Percentiles rank a stretch among this genome's conserved stretches.
phyloP scores from a whole-genome alignment of 2,329 filamentous ascomycete species.

The Periglandula ipomoeae region DNA sequence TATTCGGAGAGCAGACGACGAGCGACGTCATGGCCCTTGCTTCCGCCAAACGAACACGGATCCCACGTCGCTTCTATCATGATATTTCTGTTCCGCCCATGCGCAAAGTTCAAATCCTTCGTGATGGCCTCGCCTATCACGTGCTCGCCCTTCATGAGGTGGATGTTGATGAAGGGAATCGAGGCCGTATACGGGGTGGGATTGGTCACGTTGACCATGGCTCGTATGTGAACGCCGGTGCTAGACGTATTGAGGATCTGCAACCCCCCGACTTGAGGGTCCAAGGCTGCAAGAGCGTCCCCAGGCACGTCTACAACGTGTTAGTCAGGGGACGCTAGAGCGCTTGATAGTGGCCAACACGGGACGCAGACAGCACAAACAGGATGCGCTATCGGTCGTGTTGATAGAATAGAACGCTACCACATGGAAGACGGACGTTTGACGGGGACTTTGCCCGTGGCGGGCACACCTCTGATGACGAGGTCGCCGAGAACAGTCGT shows the following conservation, averaged over 20 bases:
- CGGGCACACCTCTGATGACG: constrained; percentile 74
- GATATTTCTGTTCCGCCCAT: constrained; percentile 65
- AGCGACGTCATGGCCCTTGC: constrained; percentile 52
- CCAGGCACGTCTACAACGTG: constrained; percentile 46
- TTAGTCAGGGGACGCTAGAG: constrained; percentile 22
- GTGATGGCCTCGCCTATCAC: constrained; percentile 67
- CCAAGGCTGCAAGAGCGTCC: constrained; percentile 37
- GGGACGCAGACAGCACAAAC: constrained; percentile 11
- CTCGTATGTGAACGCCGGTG: constrained; percentile 61
- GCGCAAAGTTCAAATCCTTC: constrained; percentile 50
- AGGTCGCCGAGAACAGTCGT: constrained; percentile 74
- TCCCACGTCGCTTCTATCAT: constrained; percentile 65
- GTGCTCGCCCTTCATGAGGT: constrained; percentile 64
- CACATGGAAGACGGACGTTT: constrained; percentile 67
- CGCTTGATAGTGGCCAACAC: constrained; percentile 13
- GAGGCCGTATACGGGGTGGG: constrained; percentile 77
- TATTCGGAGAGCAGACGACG: constrained; percentile 74
- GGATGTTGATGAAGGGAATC: constrained; percentile 72
- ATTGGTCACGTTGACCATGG: constrained; percentile 76
- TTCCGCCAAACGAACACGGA: constrained; percentile 52
- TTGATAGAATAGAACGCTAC: constrained; percentile 15
- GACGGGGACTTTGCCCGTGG: constrained; percentile 76
- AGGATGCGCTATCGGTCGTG: constrained; percentile 18
- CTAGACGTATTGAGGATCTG: constrained; percentile 63
- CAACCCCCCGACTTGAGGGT: constrained; percentile 61